Evolutionary conservation across 2,329 filamentous ascomycete genomes (phyloP).

Genomic region (Fusarium sp.): DNA sequence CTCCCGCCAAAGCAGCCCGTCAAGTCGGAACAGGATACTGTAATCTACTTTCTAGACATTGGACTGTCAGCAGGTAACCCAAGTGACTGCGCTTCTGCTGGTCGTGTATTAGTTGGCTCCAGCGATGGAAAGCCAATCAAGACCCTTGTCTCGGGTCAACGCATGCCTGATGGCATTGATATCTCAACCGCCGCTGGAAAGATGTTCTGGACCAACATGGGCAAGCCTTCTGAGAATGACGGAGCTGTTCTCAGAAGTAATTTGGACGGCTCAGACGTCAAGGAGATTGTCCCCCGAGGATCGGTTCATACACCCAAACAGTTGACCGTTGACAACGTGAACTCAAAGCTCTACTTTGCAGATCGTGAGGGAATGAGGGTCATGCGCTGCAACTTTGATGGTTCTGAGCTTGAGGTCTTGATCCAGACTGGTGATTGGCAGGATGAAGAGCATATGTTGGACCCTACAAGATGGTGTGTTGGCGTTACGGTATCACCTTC

Average conservation of each 20-base stretch:
- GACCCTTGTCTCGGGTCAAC: not conserved
- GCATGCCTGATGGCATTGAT: slow-evolving; percentile 7
- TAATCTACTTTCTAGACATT: slow-evolving; percentile 8
- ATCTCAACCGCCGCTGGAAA: not conserved
- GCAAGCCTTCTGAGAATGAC: not conserved
- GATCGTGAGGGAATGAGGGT: slow-evolving; percentile 12
- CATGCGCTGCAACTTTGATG: slow-evolving; percentile 3
- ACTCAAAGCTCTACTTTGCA: not conserved
- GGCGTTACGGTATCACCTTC: not conserved
- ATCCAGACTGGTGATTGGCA: not conserved
- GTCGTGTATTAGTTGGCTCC: not conserved
- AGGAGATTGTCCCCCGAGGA: not conserved
- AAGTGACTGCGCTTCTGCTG: not conserved
- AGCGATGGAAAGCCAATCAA: rapidly evolving
- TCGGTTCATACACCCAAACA: slow-evolving; percentile 7
- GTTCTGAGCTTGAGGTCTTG: not conserved
- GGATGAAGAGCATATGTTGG: not conserved
- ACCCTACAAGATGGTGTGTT: slow-evolving; percentile 3
- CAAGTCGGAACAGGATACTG: rapidly evolving
- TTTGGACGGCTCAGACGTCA: not conserved
- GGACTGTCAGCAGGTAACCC: rapidly evolving
- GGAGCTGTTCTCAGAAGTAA: not conserved
- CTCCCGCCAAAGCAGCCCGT: not conserved
- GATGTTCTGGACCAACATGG: slow-evolving; percentile 8
- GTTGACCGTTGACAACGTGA: not conserved